phyloP scores from a whole-genome alignment of 805 yeast genomes.

The Candida manassasensis region DNA sequence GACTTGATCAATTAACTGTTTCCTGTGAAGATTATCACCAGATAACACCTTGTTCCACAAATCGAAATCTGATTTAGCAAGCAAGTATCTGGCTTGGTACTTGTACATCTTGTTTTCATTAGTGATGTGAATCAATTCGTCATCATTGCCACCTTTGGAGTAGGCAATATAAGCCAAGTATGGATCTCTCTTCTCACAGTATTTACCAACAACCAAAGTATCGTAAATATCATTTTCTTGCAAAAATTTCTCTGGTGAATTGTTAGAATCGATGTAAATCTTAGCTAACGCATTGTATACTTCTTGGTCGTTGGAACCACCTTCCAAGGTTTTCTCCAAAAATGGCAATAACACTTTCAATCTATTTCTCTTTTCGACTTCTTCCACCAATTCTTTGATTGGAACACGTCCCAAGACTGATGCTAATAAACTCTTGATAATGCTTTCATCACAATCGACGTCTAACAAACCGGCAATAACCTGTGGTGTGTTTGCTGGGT shows the following conservation, averaged over 20 bases:
- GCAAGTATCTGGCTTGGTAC: conserved; percentile 95
- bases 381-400: conserved; percentile 78
- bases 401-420: conserved; percentile 95
- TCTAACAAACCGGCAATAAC: conserved; percentile 94
- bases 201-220: conserved; percentile 92
- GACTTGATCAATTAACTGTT: conserved; percentile 89
- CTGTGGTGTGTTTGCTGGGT: conserved; percentile 92
- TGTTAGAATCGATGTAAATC: conserved; percentile 95
- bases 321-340: conserved; percentile 79
- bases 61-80: conserved; percentile 77
- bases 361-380: conserved; percentile 95
- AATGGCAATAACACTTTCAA: conserved; percentile 88
- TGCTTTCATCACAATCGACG: conserved; percentile 92
- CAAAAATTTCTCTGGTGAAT: conserved; percentile 94
- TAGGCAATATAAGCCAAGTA: conserved; percentile 96
- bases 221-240: conserved; percentile 87
- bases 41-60: conserved; percentile 79
- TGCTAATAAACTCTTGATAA: conserved; percentile 72
- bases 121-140: conserved; percentile 84
- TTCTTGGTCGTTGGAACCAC: conserved; percentile 85
- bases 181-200: conserved; percentile 99
- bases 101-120: conserved; percentile 98
- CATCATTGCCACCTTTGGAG: conserved; percentile 91
- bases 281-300: conserved; percentile 93
- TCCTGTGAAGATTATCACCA: conserved; percentile 77